phyloP scores from a whole-genome alignment of 140 eudicot species.

The Bidens hawaiensis region DNA sequence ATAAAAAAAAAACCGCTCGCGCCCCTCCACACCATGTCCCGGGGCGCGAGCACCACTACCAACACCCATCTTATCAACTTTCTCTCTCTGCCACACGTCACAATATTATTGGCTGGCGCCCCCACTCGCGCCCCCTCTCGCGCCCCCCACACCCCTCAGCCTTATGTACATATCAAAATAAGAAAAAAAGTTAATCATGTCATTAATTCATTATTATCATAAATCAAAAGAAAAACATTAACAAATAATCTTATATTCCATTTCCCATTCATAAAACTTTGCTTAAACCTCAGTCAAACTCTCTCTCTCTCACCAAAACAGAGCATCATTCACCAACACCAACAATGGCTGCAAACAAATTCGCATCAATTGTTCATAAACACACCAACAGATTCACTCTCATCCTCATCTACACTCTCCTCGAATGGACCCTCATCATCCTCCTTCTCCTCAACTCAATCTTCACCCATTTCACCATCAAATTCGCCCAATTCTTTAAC shows the following conservation, averaged over 20 bases:
- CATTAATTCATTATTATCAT: neutral
- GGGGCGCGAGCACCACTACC: too few relatives aligned
- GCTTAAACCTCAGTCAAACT: constrained; percentile 32
- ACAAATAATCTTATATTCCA: neutral
- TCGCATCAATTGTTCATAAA: constrained; percentile 70
- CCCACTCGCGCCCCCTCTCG: too few relatives aligned
- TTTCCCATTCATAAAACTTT: constrained; percentile 21
- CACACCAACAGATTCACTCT: constrained; percentile 65
- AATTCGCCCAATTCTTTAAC: constrained; percentile 66
- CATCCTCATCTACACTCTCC: constrained; percentile 57
- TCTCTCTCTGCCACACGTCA: too few relatives aligned
- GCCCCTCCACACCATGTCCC: too few relatives aligned
- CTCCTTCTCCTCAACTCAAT: constrained; percentile 79
- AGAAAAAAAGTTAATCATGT: too few relatives aligned
- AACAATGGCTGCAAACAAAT: constrained; percentile 91
- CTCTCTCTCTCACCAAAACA: constrained; percentile 33
- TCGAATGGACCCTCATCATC: constrained; percentile 80
- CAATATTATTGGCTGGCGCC: too few relatives aligned
- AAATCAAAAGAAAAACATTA: neutral
- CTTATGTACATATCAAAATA: too few relatives aligned
- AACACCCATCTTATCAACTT: too few relatives aligned
- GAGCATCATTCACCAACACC: constrained; percentile 32
- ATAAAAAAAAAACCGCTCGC: too few relatives aligned
- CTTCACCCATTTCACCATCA: constrained; percentile 62
- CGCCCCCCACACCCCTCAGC: too few relatives aligned